Conservation (phyloP, 352 stramenopile genomes). For the Phytophthora citricola region DNA sequence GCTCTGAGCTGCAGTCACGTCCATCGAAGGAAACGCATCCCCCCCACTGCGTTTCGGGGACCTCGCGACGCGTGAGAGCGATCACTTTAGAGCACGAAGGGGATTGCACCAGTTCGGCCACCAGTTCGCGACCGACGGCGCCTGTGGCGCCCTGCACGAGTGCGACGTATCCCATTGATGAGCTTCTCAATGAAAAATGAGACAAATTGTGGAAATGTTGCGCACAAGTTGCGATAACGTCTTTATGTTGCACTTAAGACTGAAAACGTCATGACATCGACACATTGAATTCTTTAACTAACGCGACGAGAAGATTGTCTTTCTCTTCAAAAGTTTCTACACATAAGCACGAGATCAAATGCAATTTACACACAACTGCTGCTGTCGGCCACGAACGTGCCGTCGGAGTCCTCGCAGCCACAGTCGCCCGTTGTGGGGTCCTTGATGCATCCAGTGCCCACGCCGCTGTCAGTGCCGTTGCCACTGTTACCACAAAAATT, state of each 20-base stretch:
- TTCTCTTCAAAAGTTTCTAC: too few species aligned
- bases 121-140: conserved; percentile 67
- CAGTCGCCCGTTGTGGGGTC: conserved; percentile 28
- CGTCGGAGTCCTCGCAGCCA: conserved; percentile 41
- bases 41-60: conserved; percentile 51
- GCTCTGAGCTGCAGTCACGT: conserved; percentile 39
- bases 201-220: too few species aligned
- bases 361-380: conserved; percentile 32
- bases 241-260: too few species aligned
- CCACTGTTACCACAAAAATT: conserved; percentile 21
- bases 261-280: too few species aligned
- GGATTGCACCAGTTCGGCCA: conserved; percentile 67
- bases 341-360: too few species aligned
- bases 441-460: conserved; percentile 40
- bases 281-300: too few species aligned
- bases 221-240: too few species aligned
- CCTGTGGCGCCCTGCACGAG: conserved; percentile 70
- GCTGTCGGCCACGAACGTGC: conserved; percentile 26
- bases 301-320: too few species aligned
- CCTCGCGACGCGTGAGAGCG: conserved; percentile 61
- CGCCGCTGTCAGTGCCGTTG: conserved; percentile 16
- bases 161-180: conserved; percentile 46
- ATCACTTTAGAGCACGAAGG: conserved; percentile 64
- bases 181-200: too few species aligned
- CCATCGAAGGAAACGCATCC: conserved; percentile 52